Evolutionary conservation across 179 eudicot genomes (phyloP).

Genomic region (Heliamphora pulchella): DNA sequence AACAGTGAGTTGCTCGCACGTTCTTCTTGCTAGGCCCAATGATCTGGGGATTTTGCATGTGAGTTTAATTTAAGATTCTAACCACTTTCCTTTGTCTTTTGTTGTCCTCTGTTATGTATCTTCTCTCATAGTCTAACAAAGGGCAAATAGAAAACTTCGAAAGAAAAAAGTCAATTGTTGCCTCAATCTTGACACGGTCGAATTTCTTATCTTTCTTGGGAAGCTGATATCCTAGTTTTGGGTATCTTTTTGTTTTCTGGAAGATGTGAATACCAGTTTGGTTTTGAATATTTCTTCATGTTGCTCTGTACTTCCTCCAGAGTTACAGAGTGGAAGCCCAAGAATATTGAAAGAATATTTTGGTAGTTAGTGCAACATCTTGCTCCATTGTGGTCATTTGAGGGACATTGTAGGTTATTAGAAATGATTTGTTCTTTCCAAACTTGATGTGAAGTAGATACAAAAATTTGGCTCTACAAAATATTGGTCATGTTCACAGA

Average conservation of each 20-base stretch:
- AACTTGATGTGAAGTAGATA: background rate
- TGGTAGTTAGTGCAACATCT: background rate
- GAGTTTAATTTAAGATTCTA: conserved; percentile 11
- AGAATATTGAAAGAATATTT: background rate
- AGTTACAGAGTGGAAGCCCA: background rate
- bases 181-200: background rate
- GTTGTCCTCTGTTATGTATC: conserved; percentile 11
- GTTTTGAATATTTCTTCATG: background rate
- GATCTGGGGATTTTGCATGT: conserved; percentile 19
- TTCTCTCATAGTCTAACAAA: background rate
- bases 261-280: background rate
- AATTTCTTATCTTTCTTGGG: background rate
- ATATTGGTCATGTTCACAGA: too few relatives aligned
- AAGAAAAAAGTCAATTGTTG: background rate
- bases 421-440: background rate
- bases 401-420: background rate
- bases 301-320: background rate
- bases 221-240: conserved; percentile 1
- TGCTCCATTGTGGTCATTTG: background rate
- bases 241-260: background rate
- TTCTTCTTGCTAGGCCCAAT: conserved; percentile 9
- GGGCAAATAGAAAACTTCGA: background rate
- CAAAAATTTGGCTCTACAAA: too few relatives aligned
- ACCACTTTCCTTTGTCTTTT: conserved; percentile 2
- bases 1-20: conserved; percentile 30